Percentiles rank a stretch among this genome's conserved stretches.
Evolutionary conservation across 345 rosid genomes (phyloP).

Genomic region (Pugionium cornutum): DNA sequence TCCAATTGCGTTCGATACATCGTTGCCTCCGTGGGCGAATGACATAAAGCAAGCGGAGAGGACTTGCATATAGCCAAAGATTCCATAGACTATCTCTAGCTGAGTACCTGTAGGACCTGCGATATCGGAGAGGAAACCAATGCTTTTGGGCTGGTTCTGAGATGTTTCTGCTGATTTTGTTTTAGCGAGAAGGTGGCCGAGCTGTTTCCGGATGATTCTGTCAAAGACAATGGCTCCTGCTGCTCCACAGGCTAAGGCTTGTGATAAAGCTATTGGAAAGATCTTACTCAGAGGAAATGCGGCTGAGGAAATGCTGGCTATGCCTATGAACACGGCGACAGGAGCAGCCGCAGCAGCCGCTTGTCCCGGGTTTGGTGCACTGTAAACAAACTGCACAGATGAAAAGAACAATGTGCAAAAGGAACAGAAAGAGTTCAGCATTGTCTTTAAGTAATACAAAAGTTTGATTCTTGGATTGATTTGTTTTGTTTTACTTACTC

Average conservation of each 20-base stretch:
- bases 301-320: conserved; percentile 79
- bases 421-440: too few relatives aligned
- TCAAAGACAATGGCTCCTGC: conserved; percentile 72
- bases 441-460: too few relatives aligned
- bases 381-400: conserved; percentile 76
- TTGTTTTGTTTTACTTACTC: conserved; percentile 53
- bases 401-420: too few relatives aligned
- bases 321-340: conserved; percentile 69
- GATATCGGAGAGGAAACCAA: conserved; percentile 82
- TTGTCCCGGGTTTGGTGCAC: conserved; percentile 95
- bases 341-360: conserved; percentile 93
- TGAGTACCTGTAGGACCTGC: conserved; percentile 95
- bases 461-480: not conserved
- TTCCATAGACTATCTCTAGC: conserved; percentile 82
- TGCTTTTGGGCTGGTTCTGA: conserved; percentile 44
- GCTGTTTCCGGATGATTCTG: conserved; percentile 69
- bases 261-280: conserved; percentile 58
- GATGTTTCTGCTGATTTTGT: conserved; percentile 46
- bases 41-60: conserved; percentile 99
- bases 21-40: conserved; percentile 94
- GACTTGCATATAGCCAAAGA: conserved; percentile 93
- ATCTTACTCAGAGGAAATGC: conserved; percentile 83
- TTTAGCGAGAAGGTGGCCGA: conserved; percentile 78
- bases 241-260: conserved; percentile 80
- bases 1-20: conserved; percentile 94